Conservation (phyloP, 2,329 filamentous ascomycete species). For the Onygenales sp. region DNA sequence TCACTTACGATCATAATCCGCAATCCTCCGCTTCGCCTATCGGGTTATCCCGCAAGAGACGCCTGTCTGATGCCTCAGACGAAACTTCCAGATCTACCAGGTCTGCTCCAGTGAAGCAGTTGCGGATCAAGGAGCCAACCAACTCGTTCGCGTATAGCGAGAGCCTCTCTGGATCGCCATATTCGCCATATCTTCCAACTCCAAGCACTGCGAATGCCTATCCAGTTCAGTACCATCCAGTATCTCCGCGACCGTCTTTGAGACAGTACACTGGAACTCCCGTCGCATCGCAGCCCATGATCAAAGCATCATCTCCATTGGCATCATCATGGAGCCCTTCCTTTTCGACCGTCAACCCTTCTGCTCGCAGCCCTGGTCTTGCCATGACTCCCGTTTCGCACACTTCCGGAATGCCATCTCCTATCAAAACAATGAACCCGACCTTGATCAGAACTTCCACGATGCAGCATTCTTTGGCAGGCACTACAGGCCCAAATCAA, state of each 20-base stretch:
- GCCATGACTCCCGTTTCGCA: conserved; percentile 28
- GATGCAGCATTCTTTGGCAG: conserved; percentile 39
- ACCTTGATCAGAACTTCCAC: conserved; percentile 60
- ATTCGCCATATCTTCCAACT: conserved; percentile 42
- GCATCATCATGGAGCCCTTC: conserved; percentile 38
- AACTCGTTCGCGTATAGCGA: conserved; percentile 45
- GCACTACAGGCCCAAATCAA: conserved; percentile 37
- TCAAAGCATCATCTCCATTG: conserved; percentile 41
- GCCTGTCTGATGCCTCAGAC: conserved; percentile 43
- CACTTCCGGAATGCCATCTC: conserved; percentile 36
- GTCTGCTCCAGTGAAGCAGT: conserved; percentile 37
- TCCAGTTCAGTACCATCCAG: conserved; percentile 27
- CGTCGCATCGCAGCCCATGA: conserved; percentile 30
- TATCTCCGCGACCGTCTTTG: conserved; percentile 31
- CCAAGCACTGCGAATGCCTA: conserved; percentile 34
- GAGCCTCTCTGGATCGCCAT: conserved; percentile 38
- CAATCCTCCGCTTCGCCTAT: conserved; percentile 28
- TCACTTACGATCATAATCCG: conserved; percentile 47
- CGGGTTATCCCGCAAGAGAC: conserved; percentile 45
- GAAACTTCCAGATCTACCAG: conserved; percentile 41
- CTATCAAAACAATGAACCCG: conserved; percentile 41
- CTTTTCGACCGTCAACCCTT: conserved; percentile 37
- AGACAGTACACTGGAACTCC: conserved; percentile 34
- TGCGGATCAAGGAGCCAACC: conserved; percentile 41
- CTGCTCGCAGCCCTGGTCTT: conserved; percentile 35